These are phyloP conservation scores for Didymella glomerata DNA, from an alignment of 2,329 filamentous ascomycete species.

Conservation along the genomic window DNA sequence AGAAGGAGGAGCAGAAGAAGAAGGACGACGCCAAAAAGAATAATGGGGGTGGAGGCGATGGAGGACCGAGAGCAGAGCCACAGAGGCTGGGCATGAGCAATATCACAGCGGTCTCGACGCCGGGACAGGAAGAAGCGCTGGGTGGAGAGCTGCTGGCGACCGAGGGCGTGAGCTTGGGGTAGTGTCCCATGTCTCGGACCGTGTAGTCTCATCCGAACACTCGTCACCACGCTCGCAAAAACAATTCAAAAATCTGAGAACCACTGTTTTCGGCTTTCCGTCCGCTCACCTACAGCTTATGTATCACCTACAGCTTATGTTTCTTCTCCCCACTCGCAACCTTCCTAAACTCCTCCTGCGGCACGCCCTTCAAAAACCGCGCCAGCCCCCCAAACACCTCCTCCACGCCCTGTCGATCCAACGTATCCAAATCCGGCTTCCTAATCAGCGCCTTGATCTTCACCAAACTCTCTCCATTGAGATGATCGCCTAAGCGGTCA, in stretches of 20 bases:
- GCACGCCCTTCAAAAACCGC: slow-evolving; percentile 79
- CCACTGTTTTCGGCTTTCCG: background rate
- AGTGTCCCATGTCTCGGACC: background rate
- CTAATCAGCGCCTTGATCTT: slow-evolving; percentile 87
- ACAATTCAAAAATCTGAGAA: background rate
- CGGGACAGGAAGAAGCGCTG: slow-evolving; percentile 31
- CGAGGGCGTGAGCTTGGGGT: slow-evolving; percentile 47
- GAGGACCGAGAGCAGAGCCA: background rate
- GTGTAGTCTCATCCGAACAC: background rate
- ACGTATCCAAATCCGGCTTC: slow-evolving; percentile 72
- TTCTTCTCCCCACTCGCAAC: slow-evolving; percentile 88
- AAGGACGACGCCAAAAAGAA: slow-evolving; percentile 31
- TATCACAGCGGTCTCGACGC: background rate
- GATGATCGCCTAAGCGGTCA: slow-evolving; percentile 78
- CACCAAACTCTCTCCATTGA: slow-evolving; percentile 79
- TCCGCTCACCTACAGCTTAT: slow-evolving; percentile 85
- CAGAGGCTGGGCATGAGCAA: background rate
- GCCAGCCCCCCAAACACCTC: slow-evolving; percentile 89
- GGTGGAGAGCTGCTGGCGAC: slow-evolving; percentile 45
- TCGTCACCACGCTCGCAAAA: background rate
- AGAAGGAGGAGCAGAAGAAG: slow-evolving; percentile 52
- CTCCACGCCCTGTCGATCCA: slow-evolving; percentile 79
- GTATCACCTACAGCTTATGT: slow-evolving; percentile 85
- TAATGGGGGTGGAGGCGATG: background rate
- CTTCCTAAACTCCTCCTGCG: slow-evolving; percentile 88